Conservation (phyloP, 2,329 filamentous ascomycete species). For the Aphanocladium album region DNA sequence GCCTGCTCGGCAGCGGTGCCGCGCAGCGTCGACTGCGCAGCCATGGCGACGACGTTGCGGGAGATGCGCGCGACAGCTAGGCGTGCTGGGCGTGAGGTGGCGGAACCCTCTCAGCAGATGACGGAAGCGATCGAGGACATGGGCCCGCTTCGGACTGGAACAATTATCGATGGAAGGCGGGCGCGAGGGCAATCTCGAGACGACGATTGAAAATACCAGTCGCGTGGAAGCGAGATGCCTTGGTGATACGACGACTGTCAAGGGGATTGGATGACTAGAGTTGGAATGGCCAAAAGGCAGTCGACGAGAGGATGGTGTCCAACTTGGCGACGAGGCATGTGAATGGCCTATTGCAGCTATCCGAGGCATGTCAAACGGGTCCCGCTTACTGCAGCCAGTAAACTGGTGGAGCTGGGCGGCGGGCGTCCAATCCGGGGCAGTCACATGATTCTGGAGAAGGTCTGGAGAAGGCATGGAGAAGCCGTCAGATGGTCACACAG, state of each 20-base stretch:
- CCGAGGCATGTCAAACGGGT: constrained; percentile 13
- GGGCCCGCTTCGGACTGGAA: background rate
- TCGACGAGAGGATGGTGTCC: background rate
- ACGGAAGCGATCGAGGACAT: constrained; percentile 9
- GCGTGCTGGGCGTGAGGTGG: background rate
- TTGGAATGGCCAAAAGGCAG: background rate
- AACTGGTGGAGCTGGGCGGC: background rate
- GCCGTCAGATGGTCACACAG: background rate
- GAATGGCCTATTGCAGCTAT: constrained; percentile 11
- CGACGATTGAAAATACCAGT: background rate
- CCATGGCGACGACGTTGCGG: constrained; percentile 51
- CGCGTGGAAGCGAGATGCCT: background rate
- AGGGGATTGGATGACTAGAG: background rate
- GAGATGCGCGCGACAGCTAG: background rate
- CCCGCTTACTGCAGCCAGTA: constrained; percentile 8
- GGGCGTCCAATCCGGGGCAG: constrained; percentile 8
- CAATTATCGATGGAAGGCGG: background rate
- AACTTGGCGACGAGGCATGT: constrained; percentile 6
- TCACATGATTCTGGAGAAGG: constrained; percentile 12
- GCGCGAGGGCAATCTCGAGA: background rate
- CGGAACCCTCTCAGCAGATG: constrained; percentile 2
- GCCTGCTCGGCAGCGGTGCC: constrained; percentile 61
- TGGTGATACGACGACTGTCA: background rate
- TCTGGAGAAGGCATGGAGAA: background rate
- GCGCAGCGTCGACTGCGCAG: constrained; percentile 79